Evolutionary conservation across 2,329 filamentous ascomycete genomes (phyloP), one percentile per base, ranked within the genome.

Genomic region (Exophiala oligosperma): DNA sequence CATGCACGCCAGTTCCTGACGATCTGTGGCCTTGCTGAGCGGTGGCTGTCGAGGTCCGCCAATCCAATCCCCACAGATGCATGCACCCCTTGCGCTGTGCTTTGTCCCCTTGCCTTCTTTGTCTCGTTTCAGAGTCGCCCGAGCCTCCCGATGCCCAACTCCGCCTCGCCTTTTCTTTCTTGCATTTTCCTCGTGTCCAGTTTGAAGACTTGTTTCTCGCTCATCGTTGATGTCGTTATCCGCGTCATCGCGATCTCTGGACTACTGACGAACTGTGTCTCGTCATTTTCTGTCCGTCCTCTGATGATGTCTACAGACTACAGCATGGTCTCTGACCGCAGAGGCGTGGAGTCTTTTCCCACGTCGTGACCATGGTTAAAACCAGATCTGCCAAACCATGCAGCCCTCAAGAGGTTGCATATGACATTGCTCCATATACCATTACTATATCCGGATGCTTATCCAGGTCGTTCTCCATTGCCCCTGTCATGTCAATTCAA

Each of bases 301-400:
- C 29, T 57, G 40, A 50, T 40, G 47, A 54, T 46, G 29, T 49
- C 26, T 54, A 52, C 23, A 40, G 46, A 28, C 24, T 54, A 29
- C 17, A 35, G 32, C 7, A 35, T 35, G 32, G 32, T 9, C 9
- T 35, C 32, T 35, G 32, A 5, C 8, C 8, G 32, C 43, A 12
- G 21, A 9, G 17, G 6, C 43, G 24, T 35, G 32, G 8, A 6
- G 9, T 9, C 32, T 9, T 35, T 28, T 54, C 29, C 48, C 46
- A 44, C 11, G 35, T 51, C 29, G 14, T 23, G 38, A n/a, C 35
- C 35, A 14, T 26, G 2, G n/a, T 29, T 5, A 14, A 6, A 17
- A n/a, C 11, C 43, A 28, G 43, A 12, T 49, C 23, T n/a, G 2
- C 44, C 26, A 54, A 6, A 35, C 46, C 23, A 48, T 48, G 24